Evolutionary conservation across 1,284 basidiomycete genomes (phyloP).

Genomic region (Moesziomyces sp.): DNA sequence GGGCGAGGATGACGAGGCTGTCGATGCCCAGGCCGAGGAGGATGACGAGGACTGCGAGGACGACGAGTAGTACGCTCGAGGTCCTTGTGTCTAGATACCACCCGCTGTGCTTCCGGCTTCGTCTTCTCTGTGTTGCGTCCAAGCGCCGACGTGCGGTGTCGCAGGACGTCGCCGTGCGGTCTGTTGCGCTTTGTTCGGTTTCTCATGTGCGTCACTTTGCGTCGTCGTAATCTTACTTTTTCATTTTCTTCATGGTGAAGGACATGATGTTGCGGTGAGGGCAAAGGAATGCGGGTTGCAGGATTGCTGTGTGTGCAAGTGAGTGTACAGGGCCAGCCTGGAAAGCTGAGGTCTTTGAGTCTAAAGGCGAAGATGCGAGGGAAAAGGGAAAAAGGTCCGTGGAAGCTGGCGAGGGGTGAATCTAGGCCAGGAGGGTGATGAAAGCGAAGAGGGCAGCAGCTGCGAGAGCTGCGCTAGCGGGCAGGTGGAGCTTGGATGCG

Average conservation of each 20-base stretch:
- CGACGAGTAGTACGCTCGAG: constrained; percentile 1
- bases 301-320: too few relatives aligned
- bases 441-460: neutral
- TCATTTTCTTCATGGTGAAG: too few relatives aligned
- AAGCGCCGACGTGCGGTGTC: neutral
- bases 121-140: neutral
- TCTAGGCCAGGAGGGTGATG: neutral
- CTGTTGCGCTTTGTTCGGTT: neutral
- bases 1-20: constrained; percentile 6
- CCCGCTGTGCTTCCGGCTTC: neutral
- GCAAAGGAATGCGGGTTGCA: too few relatives aligned
- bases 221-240: too few relatives aligned
- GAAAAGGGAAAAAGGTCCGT: neutral
- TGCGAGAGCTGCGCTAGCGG: neutral
- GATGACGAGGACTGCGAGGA: constrained; percentile 23
- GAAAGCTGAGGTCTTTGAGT: too few relatives aligned
- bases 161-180: too few relatives aligned
- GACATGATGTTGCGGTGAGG: too few relatives aligned
- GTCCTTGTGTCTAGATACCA: too few relatives aligned
- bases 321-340: constrained; percentile 3
- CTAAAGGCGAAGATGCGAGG: neutral
- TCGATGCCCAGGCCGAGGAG: constrained; percentile 11
- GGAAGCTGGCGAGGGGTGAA: neutral
- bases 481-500: neutral
- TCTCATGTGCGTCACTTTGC: too few relatives aligned